These are phyloP conservation scores for Coemansia sp. DNA, from an alignment of 192 early-diverging fungal species.

Conservation along the genomic window DNA sequence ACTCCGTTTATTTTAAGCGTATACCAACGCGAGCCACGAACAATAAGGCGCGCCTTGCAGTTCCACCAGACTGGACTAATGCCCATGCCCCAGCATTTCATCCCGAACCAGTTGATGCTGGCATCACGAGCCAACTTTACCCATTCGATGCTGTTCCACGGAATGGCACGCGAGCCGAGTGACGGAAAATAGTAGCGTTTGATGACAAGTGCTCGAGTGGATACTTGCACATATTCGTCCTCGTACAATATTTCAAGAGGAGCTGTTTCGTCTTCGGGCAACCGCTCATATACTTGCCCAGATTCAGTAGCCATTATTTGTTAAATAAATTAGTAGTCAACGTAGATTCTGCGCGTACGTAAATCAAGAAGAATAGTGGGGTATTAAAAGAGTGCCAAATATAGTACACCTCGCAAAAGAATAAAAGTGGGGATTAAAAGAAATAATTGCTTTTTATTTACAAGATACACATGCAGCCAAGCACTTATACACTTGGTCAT, in stretches of 20 bases:
- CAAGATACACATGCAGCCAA: background rate
- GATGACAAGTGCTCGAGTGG: constrained; percentile 10
- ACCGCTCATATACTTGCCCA: background rate
- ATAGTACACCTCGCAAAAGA: no score
- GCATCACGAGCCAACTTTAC: constrained; percentile 16
- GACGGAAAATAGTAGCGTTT: constrained; percentile 25
- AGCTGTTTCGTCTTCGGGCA: constrained; percentile 2
- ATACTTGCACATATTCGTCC: constrained; percentile 13
- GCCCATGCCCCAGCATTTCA: constrained; percentile 21
- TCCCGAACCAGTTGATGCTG: constrained; percentile 12
- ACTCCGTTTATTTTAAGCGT: constrained; percentile 6
- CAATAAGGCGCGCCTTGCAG: constrained; percentile 5
- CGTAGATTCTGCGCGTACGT: background rate
- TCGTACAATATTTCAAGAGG: constrained; percentile 14
- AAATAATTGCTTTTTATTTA: background rate
- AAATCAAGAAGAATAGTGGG: background rate
- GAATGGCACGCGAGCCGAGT: constrained; percentile 4
- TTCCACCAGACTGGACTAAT: constrained; percentile 29
- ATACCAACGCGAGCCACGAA: background rate
- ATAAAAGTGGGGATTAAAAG: no score
- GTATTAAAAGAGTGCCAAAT: no score
- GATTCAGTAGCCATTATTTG: background rate
- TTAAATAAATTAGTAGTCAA: background rate
- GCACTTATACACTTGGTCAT: background rate
- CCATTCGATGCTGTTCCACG: constrained; percentile 17